These are phyloP conservation scores for Cutaneotrichosporon dermatis DNA, from an alignment of 1,284 basidiomycete genomes.

Conservation along the genomic window DNA sequence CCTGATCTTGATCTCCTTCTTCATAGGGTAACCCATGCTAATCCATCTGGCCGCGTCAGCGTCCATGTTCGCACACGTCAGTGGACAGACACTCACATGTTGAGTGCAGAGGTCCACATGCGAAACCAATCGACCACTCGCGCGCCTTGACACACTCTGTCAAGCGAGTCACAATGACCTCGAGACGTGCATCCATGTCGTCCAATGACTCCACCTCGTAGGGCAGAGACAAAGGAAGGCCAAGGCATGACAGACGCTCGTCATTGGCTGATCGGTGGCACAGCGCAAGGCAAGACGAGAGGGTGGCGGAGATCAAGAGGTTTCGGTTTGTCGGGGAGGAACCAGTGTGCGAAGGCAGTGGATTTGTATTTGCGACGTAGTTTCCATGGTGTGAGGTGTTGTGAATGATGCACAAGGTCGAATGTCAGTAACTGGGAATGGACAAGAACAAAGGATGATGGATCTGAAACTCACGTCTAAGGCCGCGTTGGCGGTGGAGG, in stretches of 20 bases:
- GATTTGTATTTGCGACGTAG: neutral
- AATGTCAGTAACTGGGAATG: neutral
- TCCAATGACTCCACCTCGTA: constrained; percentile 75
- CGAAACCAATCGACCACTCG: constrained; percentile 73
- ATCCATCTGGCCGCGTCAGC: constrained; percentile 59
- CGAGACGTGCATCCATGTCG: constrained; percentile 73
- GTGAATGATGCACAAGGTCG: neutral
- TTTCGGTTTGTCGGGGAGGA: too few relatives aligned
- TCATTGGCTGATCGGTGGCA: constrained; percentile 35
- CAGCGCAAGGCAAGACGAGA: constrained; percentile 12
- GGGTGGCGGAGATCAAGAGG: neutral
- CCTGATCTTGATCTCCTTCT: constrained; percentile 68
- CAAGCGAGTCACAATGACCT: constrained; percentile 64
- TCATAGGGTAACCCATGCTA: constrained; percentile 79
- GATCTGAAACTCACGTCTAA: neutral
- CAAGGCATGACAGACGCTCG: constrained; percentile 39
- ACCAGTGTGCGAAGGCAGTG: too few relatives aligned
- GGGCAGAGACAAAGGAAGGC: constrained; percentile 56
- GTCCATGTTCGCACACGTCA: constrained; percentile 21
- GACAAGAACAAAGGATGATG: neutral
- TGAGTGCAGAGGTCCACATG: constrained; percentile 72
- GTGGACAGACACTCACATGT: constrained; percentile 55
- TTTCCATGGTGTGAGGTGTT: neutral
- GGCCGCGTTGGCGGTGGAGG: neutral
- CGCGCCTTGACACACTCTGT: constrained; percentile 70